Evolutionary conservation across 2,329 filamentous ascomycete species (phyloP).

Genomic region (Aspergillus versicolor): DNA sequence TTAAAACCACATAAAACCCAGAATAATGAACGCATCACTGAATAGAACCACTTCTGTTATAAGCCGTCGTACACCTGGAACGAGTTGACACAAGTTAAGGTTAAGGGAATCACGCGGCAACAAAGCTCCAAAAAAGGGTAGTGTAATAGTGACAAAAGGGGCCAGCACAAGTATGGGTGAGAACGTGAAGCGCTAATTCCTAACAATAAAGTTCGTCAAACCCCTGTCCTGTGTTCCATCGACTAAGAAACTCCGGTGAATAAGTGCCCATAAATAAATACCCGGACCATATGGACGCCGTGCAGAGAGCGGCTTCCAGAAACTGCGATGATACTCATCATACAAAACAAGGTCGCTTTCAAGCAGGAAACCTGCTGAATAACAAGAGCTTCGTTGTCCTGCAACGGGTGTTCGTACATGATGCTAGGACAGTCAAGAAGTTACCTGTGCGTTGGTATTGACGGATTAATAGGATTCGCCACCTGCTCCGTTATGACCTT

Average conservation of each 20-base stretch:
- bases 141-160: neutral
- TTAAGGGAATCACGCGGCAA: neutral
- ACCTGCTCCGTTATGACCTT: constrained; percentile 48
- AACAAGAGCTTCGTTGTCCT: neutral
- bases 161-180: neutral
- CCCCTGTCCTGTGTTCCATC: constrained; percentile 14
- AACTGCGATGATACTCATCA: constrained; percentile 5
- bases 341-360: constrained; percentile 2
- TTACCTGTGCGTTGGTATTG: constrained; percentile 10
- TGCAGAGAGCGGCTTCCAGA: constrained; percentile 12
- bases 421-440: constrained; percentile 1
- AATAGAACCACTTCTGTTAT: neutral
- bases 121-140: neutral
- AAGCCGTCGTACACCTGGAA: neutral
- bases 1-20: neutral
- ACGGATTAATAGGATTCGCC: constrained; percentile 42
- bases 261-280: constrained; percentile 15
- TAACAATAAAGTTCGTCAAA: constrained; percentile 13
- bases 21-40: neutral
- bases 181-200: constrained; percentile 3
- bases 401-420: neutral
- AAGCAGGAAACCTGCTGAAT: neutral
- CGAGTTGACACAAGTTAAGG: neutral
- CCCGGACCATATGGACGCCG: constrained; percentile 12
- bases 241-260: constrained; percentile 16